Evolutionary conservation across 768 basidiomycete genomes (phyloP).

Genomic region (Tulasnella sp.): DNA sequence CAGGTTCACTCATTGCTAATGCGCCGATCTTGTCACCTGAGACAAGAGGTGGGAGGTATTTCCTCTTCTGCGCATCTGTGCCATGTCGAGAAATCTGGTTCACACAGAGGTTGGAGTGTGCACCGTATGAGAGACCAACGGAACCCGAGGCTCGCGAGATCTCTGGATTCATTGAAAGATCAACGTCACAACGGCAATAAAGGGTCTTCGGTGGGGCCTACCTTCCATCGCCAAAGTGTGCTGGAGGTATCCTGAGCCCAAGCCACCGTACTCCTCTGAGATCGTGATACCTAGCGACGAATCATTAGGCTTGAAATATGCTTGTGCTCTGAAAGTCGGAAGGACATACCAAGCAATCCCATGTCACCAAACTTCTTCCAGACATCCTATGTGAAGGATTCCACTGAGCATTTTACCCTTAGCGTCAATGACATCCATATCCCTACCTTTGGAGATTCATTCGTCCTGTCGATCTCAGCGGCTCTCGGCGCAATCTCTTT

Average conservation of each 20-base stretch:
- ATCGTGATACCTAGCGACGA: conserved; percentile 46
- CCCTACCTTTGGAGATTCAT: conserved; percentile 62
- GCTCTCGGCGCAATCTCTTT: conserved; percentile 80
- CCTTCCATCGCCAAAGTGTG: conserved; percentile 92
- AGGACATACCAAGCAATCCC: conserved; percentile 70
- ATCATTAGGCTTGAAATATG: not conserved
- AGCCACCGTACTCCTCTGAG: conserved; percentile 67
- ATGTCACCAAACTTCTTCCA: conserved; percentile 86
- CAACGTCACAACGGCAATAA: not conserved
- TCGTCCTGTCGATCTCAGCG: conserved; percentile 74
- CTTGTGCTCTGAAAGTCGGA: conserved; percentile 16
- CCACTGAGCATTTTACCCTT: conserved; percentile 17
- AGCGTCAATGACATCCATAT: not conserved
- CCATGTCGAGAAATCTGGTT: conserved; percentile 82
- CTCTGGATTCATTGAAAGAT: conserved; percentile 27
- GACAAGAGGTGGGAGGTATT: conserved; percentile 74
- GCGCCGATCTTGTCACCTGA: conserved; percentile 72
- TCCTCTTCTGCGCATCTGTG: conserved; percentile 68
- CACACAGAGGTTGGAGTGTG: conserved; percentile 81
- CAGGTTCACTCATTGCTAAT: conserved; percentile 90
- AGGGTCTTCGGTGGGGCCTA: conserved; percentile 18
- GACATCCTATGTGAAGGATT: conserved; percentile 47
- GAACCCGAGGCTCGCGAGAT: conserved; percentile 84
- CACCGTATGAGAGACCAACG: conserved; percentile 84
- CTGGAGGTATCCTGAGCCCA: conserved; percentile 73